Base-by-base conservation (phyloP, 1,284 basidiomycete genomes). In the Leucoagaricus sp. region DNA sequence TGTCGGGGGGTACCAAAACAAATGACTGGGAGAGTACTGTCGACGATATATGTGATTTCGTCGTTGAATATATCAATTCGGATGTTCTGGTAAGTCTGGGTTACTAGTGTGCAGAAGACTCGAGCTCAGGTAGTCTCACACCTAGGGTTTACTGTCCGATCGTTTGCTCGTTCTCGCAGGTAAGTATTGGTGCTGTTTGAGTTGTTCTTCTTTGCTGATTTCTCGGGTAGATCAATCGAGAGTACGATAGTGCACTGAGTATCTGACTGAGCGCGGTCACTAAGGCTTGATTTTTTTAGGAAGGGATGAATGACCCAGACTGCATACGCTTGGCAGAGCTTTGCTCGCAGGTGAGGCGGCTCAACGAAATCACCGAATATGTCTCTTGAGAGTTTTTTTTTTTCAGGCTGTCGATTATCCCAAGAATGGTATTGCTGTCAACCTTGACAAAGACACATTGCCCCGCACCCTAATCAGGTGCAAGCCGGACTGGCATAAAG, bases 51-150 rank as follows among this genome's bases (percentile, higher is more conserved):
- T 88, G 86, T 60, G 80, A 93, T 60, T 94, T 94, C 66, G 78
- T 94, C 28, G 83, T 94, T 19, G 85, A 93, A 63, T 94, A 91
- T 58, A 90, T 93, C 64, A 82, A 89, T 60, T 91, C 89, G 0
- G 91, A 93, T 64, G 79, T 90, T 33, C 69, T 89, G 73, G 88
- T 89, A 69, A 48, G 76, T 64, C 19, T 52, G 47, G 2, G n/a
- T 33, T 3, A 41, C 36, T 31, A 9, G 9, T 21, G 40, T 23
- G 44, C 21, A 33, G 53, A 13, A 38, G 38, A 34, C 47, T 15
- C 15, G 45, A 10, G 42, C 23, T n/a, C 36, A 13, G 10, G 5
- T 26, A 55, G 7, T 47, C n/a, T n/a, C n/a, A n/a, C n/a, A n/a
- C 23, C 15, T 38, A 89, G 89, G 89, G 88, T 25, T 69, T 90